These are phyloP conservation scores for Curvularia sp. DNA, from an alignment of 2,329 filamentous ascomycete genomes.

Conservation along the genomic window DNA sequence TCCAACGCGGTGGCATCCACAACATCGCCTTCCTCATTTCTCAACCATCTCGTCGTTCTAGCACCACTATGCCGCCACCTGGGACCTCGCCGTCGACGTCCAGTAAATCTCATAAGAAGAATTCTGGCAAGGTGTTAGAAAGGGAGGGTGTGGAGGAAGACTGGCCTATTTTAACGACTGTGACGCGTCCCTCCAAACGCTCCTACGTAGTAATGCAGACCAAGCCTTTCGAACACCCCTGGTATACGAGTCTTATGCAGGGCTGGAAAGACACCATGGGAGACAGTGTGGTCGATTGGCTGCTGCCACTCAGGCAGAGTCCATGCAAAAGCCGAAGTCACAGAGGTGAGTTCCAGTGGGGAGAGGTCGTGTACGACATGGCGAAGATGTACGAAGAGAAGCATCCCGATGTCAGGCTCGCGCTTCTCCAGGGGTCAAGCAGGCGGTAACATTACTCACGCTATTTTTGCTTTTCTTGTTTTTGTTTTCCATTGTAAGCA, in stretches of 20 bases:
- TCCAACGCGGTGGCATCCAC: constrained; percentile 67
- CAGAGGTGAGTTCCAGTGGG: constrained; percentile 73
- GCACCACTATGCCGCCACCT: constrained; percentile 14
- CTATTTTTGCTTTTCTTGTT: background rate
- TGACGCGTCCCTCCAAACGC: constrained; percentile 14
- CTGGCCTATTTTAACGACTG: constrained; percentile 20
- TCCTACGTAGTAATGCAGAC: constrained; percentile 80
- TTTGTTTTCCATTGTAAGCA: constrained; percentile 14
- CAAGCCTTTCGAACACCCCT: constrained; percentile 80
- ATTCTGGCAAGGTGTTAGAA: constrained; percentile 2
- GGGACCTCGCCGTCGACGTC: constrained; percentile 21
- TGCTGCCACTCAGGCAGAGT: constrained; percentile 76
- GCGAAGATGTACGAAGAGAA: constrained; percentile 36
- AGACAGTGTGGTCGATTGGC: constrained; percentile 73
- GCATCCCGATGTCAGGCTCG: constrained; percentile 30
- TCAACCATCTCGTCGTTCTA: constrained; percentile 21
- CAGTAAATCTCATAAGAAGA: constrained; percentile 16
- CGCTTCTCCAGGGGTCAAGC: constrained; percentile 24
- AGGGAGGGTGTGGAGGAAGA: constrained; percentile 19
- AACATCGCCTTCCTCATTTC: constrained; percentile 72
- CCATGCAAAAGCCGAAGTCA: constrained; percentile 75
- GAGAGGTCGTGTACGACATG: constrained; percentile 61
- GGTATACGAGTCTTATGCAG: constrained; percentile 72
- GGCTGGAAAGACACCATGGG: constrained; percentile 89
- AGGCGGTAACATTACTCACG: constrained; percentile 5